phyloP scores from a whole-genome alignment of 495 filamentous ascomycete genomes.

The Neurospora sp. region DNA sequence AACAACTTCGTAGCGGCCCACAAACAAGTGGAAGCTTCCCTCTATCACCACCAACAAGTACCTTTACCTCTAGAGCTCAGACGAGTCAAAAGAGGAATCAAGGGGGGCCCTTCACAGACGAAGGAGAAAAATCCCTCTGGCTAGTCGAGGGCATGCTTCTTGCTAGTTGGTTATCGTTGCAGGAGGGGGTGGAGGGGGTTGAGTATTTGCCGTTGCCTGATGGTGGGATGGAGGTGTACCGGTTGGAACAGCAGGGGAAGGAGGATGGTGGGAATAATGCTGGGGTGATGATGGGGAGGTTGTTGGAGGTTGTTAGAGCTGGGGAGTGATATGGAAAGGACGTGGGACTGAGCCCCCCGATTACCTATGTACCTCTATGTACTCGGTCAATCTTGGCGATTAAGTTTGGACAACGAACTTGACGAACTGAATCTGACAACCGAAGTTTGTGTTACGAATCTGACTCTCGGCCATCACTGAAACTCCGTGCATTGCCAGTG shows the following conservation, averaged over 20 bases:
- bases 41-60: too few relatives aligned
- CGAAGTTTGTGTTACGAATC: too few relatives aligned
- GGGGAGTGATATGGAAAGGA: too few relatives aligned
- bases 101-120: neutral
- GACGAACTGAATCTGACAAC: too few relatives aligned
- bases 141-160: conserved; percentile 6
- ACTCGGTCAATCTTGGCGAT: too few relatives aligned
- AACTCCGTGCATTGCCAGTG: too few relatives aligned
- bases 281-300: conserved; percentile 2
- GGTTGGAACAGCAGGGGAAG: neutral
- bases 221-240: neutral
- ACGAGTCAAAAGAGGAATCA: neutral
- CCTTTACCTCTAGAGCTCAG: neutral
- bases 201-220: conserved; percentile 6
- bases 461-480: too few relatives aligned
- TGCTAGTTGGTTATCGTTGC: conserved; percentile 8
- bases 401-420: too few relatives aligned
- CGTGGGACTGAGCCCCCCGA: too few relatives aligned
- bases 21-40: too few relatives aligned
- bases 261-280: neutral
- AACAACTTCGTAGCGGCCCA: too few relatives aligned
- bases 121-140: conserved; percentile 8
- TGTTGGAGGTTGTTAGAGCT: conserved; percentile 1
- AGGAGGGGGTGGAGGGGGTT: conserved; percentile 5
- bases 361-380: too few relatives aligned